Evolutionary conservation across 148 eudicot species (phyloP).

Genomic region (Camellia granthamiana): DNA sequence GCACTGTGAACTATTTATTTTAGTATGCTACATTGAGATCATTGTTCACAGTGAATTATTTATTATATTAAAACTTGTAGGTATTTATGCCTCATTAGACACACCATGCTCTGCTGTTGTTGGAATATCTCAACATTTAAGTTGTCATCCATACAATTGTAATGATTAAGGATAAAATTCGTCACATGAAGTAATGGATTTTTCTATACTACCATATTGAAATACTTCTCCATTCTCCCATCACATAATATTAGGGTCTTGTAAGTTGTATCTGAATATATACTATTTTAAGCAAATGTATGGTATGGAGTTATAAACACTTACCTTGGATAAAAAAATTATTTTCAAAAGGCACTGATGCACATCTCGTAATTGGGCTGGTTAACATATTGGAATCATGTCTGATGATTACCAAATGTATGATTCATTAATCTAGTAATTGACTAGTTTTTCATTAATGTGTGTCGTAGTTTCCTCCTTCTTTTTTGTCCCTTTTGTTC

Average conservation of each 20-base stretch:
- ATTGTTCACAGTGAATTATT: no score
- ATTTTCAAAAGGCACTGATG: neutral
- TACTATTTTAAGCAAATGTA: neutral
- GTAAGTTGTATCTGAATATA: neutral
- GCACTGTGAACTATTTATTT: no score
- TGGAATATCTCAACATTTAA: neutral
- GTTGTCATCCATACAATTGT: neutral
- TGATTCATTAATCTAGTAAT: neutral
- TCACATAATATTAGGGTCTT: conserved; percentile 11
- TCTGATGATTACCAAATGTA: neutral
- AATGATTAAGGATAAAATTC: neutral
- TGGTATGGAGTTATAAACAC: neutral
- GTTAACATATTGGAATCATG: neutral
- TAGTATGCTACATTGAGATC: neutral
- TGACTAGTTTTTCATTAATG: neutral
- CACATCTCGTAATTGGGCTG: neutral
- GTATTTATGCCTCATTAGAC: neutral
- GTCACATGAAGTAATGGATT: neutral
- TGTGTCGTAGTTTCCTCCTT: neutral
- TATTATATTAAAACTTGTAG: neutral
- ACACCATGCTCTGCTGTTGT: neutral
- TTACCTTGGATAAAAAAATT: neutral
- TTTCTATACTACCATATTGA: neutral
- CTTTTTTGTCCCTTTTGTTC: neutral
- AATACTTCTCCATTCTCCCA: neutral